These are phyloP conservation scores for Tulasnella sp. DNA, from an alignment of 768 basidiomycete genomes.

Conservation along the genomic window DNA sequence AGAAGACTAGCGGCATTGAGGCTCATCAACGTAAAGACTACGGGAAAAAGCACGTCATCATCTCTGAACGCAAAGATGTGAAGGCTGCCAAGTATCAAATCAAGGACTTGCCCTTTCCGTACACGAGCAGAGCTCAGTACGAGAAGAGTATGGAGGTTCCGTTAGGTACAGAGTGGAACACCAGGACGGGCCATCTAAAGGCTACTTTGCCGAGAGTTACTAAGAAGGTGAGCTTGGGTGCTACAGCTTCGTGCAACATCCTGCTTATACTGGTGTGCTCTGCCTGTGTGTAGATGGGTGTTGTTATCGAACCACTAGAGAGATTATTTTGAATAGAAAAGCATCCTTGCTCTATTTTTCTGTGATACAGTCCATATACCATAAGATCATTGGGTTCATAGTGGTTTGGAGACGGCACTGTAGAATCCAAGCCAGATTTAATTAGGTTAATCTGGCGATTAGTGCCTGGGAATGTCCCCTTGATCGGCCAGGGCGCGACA, in stretches of 20 bases:
- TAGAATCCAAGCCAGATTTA: no score
- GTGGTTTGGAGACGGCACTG: no score
- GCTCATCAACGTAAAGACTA: slow-evolving; percentile 73
- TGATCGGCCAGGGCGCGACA: no score
- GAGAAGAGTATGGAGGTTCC: slow-evolving; percentile 74
- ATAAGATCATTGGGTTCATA: no score
- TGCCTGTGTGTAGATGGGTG: slow-evolving; percentile 43
- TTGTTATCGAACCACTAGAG: slow-evolving; percentile 57
- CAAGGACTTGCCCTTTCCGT: slow-evolving; percentile 89
- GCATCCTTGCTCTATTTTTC: no score
- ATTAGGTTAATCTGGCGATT: no score
- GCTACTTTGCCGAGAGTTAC: slow-evolving; percentile 76
- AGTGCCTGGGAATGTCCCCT: no score
- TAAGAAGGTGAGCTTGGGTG: slow-evolving; percentile 53
- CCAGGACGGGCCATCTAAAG: slow-evolving; percentile 69
- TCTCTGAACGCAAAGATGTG: slow-evolving; percentile 91
- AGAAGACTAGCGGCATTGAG: slow-evolving; percentile 71
- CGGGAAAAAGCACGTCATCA: slow-evolving; percentile 78
- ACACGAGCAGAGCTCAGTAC: slow-evolving; percentile 86
- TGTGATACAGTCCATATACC: no score
- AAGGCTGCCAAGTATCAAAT: slow-evolving; percentile 83
- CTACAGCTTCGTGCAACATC: background rate
- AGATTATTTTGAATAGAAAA: slow-evolving; percentile 35
- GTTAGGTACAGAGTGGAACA: slow-evolving; percentile 89
- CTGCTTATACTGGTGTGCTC: background rate